Conservation (phyloP, 495 filamentous ascomycete species). For the Hypoxylon rickii region DNA sequence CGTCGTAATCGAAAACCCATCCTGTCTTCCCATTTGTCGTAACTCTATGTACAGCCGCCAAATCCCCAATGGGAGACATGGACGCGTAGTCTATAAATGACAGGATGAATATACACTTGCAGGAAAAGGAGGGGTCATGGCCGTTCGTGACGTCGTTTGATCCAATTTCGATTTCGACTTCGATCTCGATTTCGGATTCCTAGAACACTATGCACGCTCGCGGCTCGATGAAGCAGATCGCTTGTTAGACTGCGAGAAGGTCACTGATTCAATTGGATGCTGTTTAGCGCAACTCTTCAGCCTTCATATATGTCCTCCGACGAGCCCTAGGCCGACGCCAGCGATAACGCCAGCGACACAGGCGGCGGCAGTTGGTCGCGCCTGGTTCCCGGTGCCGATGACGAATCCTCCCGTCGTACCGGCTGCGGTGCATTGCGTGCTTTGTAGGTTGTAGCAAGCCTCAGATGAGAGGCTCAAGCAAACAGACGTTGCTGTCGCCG, state of each 20-base stretch:
- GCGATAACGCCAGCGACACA: conserved; percentile 34
- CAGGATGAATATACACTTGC: conserved; percentile 23
- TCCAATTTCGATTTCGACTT: not conserved
- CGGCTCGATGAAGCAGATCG: not conserved
- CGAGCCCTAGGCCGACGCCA: conserved; percentile 34
- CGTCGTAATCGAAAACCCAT: not conserved
- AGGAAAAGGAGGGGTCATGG: conserved; percentile 15
- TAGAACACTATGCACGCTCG: not conserved
- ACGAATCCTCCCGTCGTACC: conserved; percentile 36
- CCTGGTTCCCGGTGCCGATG: conserved; percentile 30
- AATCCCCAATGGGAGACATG: not conserved
- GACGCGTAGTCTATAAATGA: conserved; percentile 16
- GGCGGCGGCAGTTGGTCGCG: conserved; percentile 32
- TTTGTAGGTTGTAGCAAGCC: conserved; percentile 64
- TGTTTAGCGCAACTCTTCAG: too few relatives aligned
- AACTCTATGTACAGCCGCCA: conserved; percentile 10
- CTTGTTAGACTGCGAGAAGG: not conserved
- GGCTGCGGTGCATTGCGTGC: conserved; percentile 55
- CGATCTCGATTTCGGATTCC: not conserved
- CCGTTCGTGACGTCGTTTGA: conserved; percentile 34
- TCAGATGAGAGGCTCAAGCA: conserved; percentile 66
- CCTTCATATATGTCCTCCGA: conserved; percentile 29
- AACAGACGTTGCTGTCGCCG: conserved; percentile 61
- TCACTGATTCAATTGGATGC: not conserved
- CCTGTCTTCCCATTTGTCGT: conserved; percentile 4